Evolutionary conservation across 1,284 basidiomycete genomes (phyloP), one percentile per base, ranked within the genome.

Genomic region (Coniferiporia weirii): DNA sequence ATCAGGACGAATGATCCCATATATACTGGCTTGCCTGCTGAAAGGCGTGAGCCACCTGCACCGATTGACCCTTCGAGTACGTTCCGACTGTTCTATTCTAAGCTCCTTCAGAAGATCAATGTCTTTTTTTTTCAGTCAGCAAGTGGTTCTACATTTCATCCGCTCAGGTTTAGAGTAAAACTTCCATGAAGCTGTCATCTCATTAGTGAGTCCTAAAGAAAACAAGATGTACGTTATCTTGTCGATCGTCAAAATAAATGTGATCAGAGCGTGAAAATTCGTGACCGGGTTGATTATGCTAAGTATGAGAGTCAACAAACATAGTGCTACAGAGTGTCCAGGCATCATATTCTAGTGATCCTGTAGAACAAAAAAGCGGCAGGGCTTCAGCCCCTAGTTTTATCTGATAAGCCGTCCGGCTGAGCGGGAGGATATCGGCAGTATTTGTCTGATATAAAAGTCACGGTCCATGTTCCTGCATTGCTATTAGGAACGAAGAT

Each of bases 101-200:
- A 47, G 47, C 58, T 57, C 64, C 67, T 64, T 66, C 67, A 44
- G 53, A 34, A 5, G 47, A 17, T 46, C 52, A 64, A 66, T 64
- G 64, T 73, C 68, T 73, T 76, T 73, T 68, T 73, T 76, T 69
- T 73, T 67, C 70, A 85, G 91, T 94, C 68, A 92, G 88, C 65
- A 92, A 92, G 71, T 88, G 91, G 91, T 92, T 92, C 83, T 89
- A 91, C 74, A 92, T 92, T 67, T 89, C 90, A 15, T 91, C 89
- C 47, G 87, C 89, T 48, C 86, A 88, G 65, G 87, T 92, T 64
- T 92, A 76, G 52, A 36, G 13, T 35, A 9, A 19, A 53, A 17
- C 36, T 35, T 9, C 5, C 2, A 43, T 32, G 45, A 20, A 17
- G n/a, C 10, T 19, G 47, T 48, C 27, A 5, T 27, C 3, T 27